Conservation (phyloP, 208 protist genomes). For the Acanthamoeba sp. region DNA sequence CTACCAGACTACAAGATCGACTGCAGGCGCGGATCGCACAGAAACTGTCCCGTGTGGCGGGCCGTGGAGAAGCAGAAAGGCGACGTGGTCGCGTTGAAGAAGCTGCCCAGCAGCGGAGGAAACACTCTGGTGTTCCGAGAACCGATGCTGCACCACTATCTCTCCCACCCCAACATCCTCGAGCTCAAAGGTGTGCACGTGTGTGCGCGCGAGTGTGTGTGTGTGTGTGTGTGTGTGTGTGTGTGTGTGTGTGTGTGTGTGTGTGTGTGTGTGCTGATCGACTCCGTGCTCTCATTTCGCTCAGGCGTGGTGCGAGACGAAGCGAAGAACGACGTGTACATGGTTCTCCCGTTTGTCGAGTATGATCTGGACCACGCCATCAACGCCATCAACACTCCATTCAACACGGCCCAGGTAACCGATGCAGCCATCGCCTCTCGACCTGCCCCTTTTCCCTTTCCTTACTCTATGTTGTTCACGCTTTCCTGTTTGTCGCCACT, state of each 20-base stretch:
- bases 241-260: not conserved
- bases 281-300: not conserved
- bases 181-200: conserved; percentile 7
- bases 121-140: conserved; percentile 27
- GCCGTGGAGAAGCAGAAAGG: conserved; percentile 21
- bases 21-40: not conserved
- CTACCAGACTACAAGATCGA: conserved; percentile 33
- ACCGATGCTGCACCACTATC: not conserved
- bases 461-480: not conserved
- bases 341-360: conserved; percentile 57
- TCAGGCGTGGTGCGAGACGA: not conserved
- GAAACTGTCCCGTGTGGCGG: conserved; percentile 14
- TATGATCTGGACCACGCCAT: conserved; percentile 49
- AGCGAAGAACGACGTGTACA: not conserved
- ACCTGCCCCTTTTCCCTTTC: not conserved
- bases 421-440: not conserved
- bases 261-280: not conserved
- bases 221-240: not conserved
- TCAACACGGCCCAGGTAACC: not conserved
- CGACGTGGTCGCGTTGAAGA: conserved; percentile 7
- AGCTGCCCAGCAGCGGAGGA: not conserved
- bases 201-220: not conserved
- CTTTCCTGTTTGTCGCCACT: not conserved
- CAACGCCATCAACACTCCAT: not conserved
- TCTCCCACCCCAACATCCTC: conserved; percentile 50